phyloP scores from a whole-genome alignment of 176 grass and related monocot genomes.

The Tillandsia leiboldiana region DNA sequence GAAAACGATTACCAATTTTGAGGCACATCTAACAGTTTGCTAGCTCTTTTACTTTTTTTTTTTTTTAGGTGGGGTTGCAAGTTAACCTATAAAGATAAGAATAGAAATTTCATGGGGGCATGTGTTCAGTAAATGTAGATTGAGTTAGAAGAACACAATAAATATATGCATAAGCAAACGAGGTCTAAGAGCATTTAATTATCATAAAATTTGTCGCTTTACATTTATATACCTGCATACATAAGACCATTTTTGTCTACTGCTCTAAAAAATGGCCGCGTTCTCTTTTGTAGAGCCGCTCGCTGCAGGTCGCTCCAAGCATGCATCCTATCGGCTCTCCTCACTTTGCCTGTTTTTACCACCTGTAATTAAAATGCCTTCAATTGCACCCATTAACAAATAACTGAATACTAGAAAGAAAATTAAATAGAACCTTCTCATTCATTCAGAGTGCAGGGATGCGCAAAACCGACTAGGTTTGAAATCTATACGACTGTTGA shows the following conservation, averaged over 20 bases:
- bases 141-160: too few relatives aligned
- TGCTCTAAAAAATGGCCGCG: slow-evolving; percentile 67
- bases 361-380: slow-evolving; percentile 32
- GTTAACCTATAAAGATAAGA: too few relatives aligned
- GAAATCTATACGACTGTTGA: too few relatives aligned
- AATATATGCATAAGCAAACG: too few relatives aligned
- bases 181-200: too few relatives aligned
- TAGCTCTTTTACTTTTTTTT: too few relatives aligned
- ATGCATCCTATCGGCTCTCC: slow-evolving; percentile 45
- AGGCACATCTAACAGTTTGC: too few relatives aligned
- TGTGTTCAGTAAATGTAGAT: too few relatives aligned
- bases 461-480: background rate
- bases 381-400: slow-evolving; percentile 2
- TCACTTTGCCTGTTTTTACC: slow-evolving; percentile 67
- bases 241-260: slow-evolving; percentile 63
- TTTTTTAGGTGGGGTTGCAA: too few relatives aligned
- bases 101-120: too few relatives aligned
- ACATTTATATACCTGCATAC: slow-evolving; percentile 75
- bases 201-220: too few relatives aligned
- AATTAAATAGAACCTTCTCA: background rate
- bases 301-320: slow-evolving; percentile 71
- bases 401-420: slow-evolving; percentile 5
- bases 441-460: slow-evolving; percentile 5
- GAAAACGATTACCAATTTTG: too few relatives aligned
- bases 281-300: slow-evolving; percentile 64